Conservation (phyloP, 305 asterid species). For the Fraxinus xanthoxyloides region DNA sequence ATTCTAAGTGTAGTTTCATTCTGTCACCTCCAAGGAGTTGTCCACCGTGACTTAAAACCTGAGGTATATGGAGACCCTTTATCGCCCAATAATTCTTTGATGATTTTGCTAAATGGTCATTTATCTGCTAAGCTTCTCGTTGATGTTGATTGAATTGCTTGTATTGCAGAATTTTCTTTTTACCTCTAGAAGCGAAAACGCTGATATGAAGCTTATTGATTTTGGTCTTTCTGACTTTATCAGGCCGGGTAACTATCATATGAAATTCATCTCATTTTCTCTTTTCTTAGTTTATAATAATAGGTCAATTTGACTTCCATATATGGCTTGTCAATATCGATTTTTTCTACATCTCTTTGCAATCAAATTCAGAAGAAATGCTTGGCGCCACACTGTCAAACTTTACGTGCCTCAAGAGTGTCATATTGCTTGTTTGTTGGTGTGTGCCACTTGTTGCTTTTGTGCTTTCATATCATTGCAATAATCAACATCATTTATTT, state of each 20-base stretch:
- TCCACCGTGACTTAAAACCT: conserved; percentile 96
- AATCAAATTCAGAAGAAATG: not conserved
- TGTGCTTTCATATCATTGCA: not conserved
- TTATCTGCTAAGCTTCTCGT: not conserved
- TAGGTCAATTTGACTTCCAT: not conserved
- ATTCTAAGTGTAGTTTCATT: conserved; percentile 84
- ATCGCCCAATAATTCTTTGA: not conserved
- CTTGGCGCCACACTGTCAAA: not conserved
- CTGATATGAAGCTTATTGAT: conserved; percentile 90
- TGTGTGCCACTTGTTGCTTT: not conserved
- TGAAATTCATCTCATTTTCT: not conserved
- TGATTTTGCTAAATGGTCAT: conserved; percentile 11
- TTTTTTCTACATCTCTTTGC: not conserved
- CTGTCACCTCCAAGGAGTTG: conserved; percentile 97
- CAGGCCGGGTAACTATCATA: conserved; percentile 59
- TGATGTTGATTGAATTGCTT: conserved; percentile 23
- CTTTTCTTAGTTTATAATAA: not conserved
- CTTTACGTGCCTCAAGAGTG: conserved; percentile 8
- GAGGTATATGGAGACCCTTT: conserved; percentile 49
- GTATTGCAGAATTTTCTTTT: conserved; percentile 73
- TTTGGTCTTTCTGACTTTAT: conserved; percentile 96
- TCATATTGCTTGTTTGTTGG: not conserved
- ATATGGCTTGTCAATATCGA: not conserved
- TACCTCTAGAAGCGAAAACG: conserved; percentile 79
- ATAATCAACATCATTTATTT: not conserved